Evolutionary conservation across 2,329 filamentous ascomycete species (phyloP), one percentile per base, ranked within the genome.

Genomic region (Nannizziopsis arthrosporioides): DNA sequence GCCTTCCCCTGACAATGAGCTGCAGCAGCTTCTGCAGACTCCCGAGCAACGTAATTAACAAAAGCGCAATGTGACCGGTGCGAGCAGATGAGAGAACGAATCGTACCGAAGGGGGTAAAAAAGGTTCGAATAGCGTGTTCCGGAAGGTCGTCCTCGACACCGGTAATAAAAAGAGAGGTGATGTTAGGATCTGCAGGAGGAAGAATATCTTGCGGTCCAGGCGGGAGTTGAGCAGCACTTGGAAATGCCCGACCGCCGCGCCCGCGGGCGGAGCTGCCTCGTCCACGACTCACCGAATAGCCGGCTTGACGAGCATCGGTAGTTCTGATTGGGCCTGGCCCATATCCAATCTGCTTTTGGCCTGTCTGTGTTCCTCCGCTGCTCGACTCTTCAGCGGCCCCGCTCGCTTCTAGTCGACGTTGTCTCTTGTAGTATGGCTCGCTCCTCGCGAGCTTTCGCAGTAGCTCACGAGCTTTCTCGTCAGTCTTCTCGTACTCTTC

Each of bases 31-130:
- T 98, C 92, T 0, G 93, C 92, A 1, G 78, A 83, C 53, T 86
- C 80, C 49, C 92, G 78, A 2, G 83, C 85, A 57, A 88, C 81
- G 63, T 87, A 98, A 68, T 98, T 98, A 68, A 98, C 74, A 62
- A 96, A 98, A 1, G 92, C 92, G 64, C 89, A 96, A 62, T 96
- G 92, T 12, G 90, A 90, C 71, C 94, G 88, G 69, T 98, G 92
- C 5, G 89, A 95, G 67, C 92, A 96, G 34, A 98, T 83, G 12
- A 98, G 71, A 19, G 88, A 95, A 59, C 92, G 85, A 51, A 98
- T 82, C 61, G 90, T 86, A 54, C 92, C 92, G 59, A 89, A 88
- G 14, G 78, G 77, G 52, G 86, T 80, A 71, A 98, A 98, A 66
- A 93, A 92, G 2, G 87, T 83, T 42, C 92, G 84, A 19, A 98